A percentile compares a stretch with the other conserved stretches of the same genome.
Evolutionary conservation across 495 filamentous ascomycete species (phyloP).

Genomic region (Penicillium coffeae): DNA sequence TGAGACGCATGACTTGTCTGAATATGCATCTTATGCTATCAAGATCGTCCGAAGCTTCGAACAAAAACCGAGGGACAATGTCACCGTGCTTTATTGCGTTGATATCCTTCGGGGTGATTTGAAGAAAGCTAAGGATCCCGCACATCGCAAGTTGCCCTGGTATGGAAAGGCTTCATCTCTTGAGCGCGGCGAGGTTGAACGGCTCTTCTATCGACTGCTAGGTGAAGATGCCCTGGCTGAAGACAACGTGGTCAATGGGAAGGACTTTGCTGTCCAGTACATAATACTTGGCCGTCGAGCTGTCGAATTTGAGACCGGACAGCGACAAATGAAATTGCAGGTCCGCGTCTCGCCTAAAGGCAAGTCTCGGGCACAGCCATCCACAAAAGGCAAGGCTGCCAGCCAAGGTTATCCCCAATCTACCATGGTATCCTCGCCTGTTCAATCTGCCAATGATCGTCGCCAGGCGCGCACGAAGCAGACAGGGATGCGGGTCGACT

Average conservation of each 20-base stretch:
- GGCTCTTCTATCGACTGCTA: conserved; percentile 59
- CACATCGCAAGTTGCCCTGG: conserved; percentile 45
- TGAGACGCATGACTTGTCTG: conserved; percentile 68
- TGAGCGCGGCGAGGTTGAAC: conserved; percentile 58
- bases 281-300: conserved; percentile 53
- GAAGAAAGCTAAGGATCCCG: conserved; percentile 45
- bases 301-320: conserved; percentile 47
- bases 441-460: conserved; percentile 53
- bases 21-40: conserved; percentile 66
- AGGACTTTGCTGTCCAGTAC: conserved; percentile 59
- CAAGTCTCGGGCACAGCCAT: conserved; percentile 32
- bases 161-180: conserved; percentile 54
- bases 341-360: conserved; percentile 51
- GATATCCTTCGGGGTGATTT: conserved; percentile 58
- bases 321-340: conserved; percentile 53
- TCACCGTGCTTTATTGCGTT: conserved; percentile 53
- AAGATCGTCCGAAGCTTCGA: conserved; percentile 59
- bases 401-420: conserved; percentile 52
- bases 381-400: conserved; percentile 15
- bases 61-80: conserved; percentile 36
- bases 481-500: conserved; percentile 20
- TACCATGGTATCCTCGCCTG: conserved; percentile 83
- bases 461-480: conserved; percentile 32
- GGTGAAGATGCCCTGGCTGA: conserved; percentile 60
- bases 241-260: conserved; percentile 54